Conservation (phyloP, 805 yeast genomes). For the Tetrapisispora nanseiensis region DNA sequence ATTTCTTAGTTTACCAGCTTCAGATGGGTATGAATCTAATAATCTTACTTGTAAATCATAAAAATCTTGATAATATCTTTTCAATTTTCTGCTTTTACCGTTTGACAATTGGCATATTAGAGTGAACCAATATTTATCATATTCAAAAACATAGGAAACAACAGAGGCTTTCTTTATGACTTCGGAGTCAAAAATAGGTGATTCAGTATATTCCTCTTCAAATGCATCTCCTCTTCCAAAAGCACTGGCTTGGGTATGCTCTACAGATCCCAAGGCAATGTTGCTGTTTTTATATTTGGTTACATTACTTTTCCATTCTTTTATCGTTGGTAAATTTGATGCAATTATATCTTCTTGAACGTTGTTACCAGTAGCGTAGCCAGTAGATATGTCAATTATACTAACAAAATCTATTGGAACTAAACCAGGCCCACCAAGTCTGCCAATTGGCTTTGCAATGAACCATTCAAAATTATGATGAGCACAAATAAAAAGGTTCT, state of each 20-base stretch:
- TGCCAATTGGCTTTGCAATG: slow-evolving; percentile 89
- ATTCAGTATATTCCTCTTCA: neutral
- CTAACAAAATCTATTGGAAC: slow-evolving; percentile 89
- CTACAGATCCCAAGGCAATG: slow-evolving; percentile 55
- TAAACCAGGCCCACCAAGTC: slow-evolving; percentile 94
- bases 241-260: neutral
- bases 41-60: slow-evolving; percentile 84
- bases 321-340: slow-evolving; percentile 81
- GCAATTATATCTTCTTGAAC: slow-evolving; percentile 48
- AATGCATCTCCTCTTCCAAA: neutral
- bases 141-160: slow-evolving; percentile 68
- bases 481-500: slow-evolving; percentile 85
- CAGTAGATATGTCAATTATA: slow-evolving; percentile 65
- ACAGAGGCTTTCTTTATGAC: slow-evolving; percentile 47
- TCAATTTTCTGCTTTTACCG: slow-evolving; percentile 61
- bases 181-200: slow-evolving; percentile 8
- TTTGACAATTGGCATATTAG: slow-evolving; percentile 56
- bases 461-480: slow-evolving; percentile 97
- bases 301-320: slow-evolving; percentile 87
- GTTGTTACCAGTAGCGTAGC: slow-evolving; percentile 46
- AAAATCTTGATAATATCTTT: slow-evolving; percentile 90
- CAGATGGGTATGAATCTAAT: slow-evolving; percentile 77
- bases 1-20: slow-evolving; percentile 62
- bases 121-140: slow-evolving; percentile 84
- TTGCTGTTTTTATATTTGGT: slow-evolving; percentile 89